Percentiles rank a stretch among this genome's conserved stretches.
phyloP scores from a whole-genome alignment of 495 filamentous ascomycete species.

The Penicillium steckii region DNA sequence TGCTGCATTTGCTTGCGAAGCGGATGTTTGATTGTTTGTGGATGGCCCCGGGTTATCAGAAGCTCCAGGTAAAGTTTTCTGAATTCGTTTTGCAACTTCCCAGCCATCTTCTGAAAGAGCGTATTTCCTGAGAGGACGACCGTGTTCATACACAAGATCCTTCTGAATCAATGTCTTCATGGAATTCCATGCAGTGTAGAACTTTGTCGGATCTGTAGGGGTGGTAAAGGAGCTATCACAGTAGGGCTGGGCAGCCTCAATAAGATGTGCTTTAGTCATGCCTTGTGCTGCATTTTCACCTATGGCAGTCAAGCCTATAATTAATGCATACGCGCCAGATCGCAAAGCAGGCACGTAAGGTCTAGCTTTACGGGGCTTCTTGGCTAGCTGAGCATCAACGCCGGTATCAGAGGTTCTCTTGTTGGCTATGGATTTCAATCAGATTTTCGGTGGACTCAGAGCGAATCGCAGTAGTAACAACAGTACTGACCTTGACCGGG shows the following conservation, averaged over 20 bases:
- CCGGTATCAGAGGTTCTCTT: constrained; percentile 49
- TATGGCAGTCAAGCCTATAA: constrained; percentile 63
- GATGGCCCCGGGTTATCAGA: constrained; percentile 20
- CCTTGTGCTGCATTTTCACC: constrained; percentile 53
- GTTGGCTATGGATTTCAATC: constrained; percentile 14
- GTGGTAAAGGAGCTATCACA: constrained; percentile 75
- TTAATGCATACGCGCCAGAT: constrained; percentile 72
- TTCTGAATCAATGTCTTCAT: constrained; percentile 78
- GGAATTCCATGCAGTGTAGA: constrained; percentile 81
- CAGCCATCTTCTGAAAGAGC: constrained; percentile 74
- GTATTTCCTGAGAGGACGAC: constrained; percentile 68
- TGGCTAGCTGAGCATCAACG: constrained; percentile 45
- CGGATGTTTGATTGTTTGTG: not conserved
- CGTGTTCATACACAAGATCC: constrained; percentile 71
- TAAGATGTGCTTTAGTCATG: constrained; percentile 67
- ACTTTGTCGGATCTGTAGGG: constrained; percentile 64
- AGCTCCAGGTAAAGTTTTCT: constrained; percentile 40
- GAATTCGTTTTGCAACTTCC: constrained; percentile 71
- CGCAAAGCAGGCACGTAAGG: constrained; percentile 70
- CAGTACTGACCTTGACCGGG: constrained; percentile 38
- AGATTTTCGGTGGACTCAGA: not conserved
- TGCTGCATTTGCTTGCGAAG: not conserved
- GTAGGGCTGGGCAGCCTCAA: constrained; percentile 67
- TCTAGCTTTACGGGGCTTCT: constrained; percentile 63
- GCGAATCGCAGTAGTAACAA: not conserved